These are phyloP conservation scores for Halophytophthora polymorphica DNA, from an alignment of 352 stramenopile species.

Conservation along the genomic window DNA sequence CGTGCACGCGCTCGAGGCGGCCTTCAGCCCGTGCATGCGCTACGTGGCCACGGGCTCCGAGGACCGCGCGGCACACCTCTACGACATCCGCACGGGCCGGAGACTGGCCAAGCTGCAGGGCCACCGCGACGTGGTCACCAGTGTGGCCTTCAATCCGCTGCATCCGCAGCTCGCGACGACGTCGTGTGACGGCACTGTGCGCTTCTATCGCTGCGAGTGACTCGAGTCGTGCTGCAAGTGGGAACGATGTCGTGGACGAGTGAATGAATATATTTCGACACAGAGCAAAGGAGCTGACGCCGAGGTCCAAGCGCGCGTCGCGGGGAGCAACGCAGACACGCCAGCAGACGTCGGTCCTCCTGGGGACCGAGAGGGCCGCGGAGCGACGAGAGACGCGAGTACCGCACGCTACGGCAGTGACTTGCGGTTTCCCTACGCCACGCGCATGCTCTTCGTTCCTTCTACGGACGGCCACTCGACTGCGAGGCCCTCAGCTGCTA, in stretches of 20 bases:
- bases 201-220: constrained; percentile 41
- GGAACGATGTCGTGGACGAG: not conserved
- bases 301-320: too few relatives aligned
- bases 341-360: too few relatives aligned
- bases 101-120: constrained; percentile 53
- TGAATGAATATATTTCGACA: constrained; percentile 39
- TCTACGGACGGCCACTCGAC: too few relatives aligned
- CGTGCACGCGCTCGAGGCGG: constrained; percentile 62
- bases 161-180: constrained; percentile 79
- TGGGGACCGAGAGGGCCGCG: too few relatives aligned
- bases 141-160: constrained; percentile 76
- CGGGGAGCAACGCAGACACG: constrained; percentile 16
- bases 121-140: constrained; percentile 77
- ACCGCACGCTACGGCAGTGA: too few relatives aligned
- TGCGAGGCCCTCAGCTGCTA: too few relatives aligned
- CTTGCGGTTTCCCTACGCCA: too few relatives aligned
- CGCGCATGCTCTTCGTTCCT: too few relatives aligned
- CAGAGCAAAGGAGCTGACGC: constrained; percentile 37
- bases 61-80: constrained; percentile 78
- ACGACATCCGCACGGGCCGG: constrained; percentile 79
- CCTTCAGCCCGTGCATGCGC: constrained; percentile 89
- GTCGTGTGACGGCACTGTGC: constrained; percentile 70
- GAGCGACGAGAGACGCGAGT: too few relatives aligned
- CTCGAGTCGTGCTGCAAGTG: too few relatives aligned
- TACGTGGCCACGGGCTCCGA: constrained; percentile 87